Base-by-base conservation (phyloP, 23 red algal species). In the Gracilaria domingensis region DNA sequence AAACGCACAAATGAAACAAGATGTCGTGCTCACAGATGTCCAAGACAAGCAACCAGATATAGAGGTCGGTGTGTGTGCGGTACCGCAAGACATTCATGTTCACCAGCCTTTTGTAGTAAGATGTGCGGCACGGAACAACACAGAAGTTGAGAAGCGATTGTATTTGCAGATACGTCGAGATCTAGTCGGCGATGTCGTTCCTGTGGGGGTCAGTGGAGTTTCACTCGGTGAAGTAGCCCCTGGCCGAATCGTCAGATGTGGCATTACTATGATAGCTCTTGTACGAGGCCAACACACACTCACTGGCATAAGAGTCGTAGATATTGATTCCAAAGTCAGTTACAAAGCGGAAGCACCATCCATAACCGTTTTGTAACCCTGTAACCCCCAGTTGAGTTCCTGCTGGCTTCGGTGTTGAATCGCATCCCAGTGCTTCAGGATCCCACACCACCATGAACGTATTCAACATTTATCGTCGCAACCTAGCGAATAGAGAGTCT, bases 81-180 rank as follows among this genome's bases (percentile, higher is more conserved):
- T 94, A 21, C 92, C 92, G 37, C 64, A 87, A 32, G 67, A 87
- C 25, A 81, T 94, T 47, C 75, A 71, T 36, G 59, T 74, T 20
- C 92, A 94, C 42, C 83, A 62, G 8, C 92, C 92, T 42, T 94
- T 94, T 80, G 92, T 79, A 38, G 92, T 83, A 26, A 45, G 92
- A 75, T 87, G 82, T 34, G 83, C 75, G 55, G 83, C 84, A 71
- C 20, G 73, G 21, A 94, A 94, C 77, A 88, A 87, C n/a, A 81
- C 58, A 23, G 32, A 59, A 16, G 42, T 40, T 21, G 82, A 83
- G 23, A 83, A 67, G 24, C 35, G 82, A 45, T 59, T 94, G 34
- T 94, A 94, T 58, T 87, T 94, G 53, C 92, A 94, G 44, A 80
- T 94, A 38, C 82, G 92, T 25, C 83, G 92, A 58, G 92, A 94